Base-by-base conservation (phyloP, 1,284 basidiomycete species). In the Microbotryum scabiosae region DNA sequence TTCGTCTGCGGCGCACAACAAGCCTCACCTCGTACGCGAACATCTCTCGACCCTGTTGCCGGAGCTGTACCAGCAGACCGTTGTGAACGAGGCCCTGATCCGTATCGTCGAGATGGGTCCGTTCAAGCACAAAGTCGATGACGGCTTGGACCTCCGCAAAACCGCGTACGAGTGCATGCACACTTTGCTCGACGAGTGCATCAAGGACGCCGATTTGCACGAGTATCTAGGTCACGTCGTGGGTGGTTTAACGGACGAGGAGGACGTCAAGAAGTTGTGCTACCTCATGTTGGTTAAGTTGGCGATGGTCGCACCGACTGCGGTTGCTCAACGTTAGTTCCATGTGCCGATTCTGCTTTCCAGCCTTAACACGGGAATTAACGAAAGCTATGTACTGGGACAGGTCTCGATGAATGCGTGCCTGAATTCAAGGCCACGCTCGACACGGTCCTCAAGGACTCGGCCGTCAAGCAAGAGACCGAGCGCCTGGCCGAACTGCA, bases 101-200 rank as follows among this genome's bases (percentile, higher is more conserved):
- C 84, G 90, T 36, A 68, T 72, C 51, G 92, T 98, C 9, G 86
- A 90, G 72, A 97, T 98, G 96, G 96, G 96, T 18, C 96, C 96
- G 1, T 99, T 92, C 86, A 92, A 88, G 57, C 90, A 94, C 75
- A 90, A 87, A 73, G 88, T 91, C 43, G 91, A 96, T 71, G 90
- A 94, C 69, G 91, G 92, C 55, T 79, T 96, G 12, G 91, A 96
- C 67, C 83, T 90, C n/a, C 85, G 81, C 73, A 75, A 78, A 80
- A 93, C 90, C 0, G 94, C 94, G 2, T 97, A 90, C 76, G 94
- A 98, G 76, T 94, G 93, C 5, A 89, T 98, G 81, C 94, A 94
- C 74, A 97, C 93, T 20, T 77, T 97, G 64, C 83, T 97, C 58
- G 91, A 96, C 71, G 94, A 90, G 0, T 93, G 89, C 73, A 81